Percentiles rank a stretch among this genome's conserved stretches.
Conservation (phyloP, 1,284 basidiomycete species). For the Schizophyllum amplum region DNA sequence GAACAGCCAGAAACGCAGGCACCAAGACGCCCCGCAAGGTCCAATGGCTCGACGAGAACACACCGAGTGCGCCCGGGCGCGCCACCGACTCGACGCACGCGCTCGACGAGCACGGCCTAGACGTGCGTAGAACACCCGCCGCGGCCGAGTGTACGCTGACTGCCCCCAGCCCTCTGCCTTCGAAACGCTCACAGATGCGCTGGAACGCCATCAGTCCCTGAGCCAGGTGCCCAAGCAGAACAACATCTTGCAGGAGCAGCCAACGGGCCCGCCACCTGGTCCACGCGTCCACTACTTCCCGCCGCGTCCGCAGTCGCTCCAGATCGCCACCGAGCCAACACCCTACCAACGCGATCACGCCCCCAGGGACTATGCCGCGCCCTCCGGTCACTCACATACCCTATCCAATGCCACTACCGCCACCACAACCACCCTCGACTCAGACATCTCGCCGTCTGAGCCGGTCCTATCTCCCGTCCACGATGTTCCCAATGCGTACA, state of each 20-base stretch:
- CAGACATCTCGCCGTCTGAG: constrained; percentile 13
- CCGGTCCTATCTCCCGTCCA: constrained; percentile 17
- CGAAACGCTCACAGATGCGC: constrained; percentile 31
- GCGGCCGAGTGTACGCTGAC: not conserved
- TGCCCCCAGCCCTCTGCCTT: constrained; percentile 39
- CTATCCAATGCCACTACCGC: not conserved
- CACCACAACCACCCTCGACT: constrained; percentile 11
- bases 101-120: constrained; percentile 38
- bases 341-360: not conserved
- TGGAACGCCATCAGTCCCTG: constrained; percentile 16
- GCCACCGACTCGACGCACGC: constrained; percentile 23
- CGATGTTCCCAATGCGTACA: constrained; percentile 31
- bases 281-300: constrained; percentile 22
- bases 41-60: constrained; percentile 31
- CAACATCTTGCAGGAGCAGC: not conserved
- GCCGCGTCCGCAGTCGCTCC: constrained; percentile 12
- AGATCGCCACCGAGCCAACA: constrained; percentile 5
- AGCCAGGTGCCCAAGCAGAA: not conserved
- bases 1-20: constrained; percentile 22
- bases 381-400: constrained; percentile 4
- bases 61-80: not conserved
- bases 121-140: constrained; percentile 28
- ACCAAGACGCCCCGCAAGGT: constrained; percentile 39
- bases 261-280: constrained; percentile 1
- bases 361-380: not conserved